These are phyloP conservation scores for Russula olivacea DNA, from an alignment of 768 basidiomycete genomes.

Conservation along the genomic window DNA sequence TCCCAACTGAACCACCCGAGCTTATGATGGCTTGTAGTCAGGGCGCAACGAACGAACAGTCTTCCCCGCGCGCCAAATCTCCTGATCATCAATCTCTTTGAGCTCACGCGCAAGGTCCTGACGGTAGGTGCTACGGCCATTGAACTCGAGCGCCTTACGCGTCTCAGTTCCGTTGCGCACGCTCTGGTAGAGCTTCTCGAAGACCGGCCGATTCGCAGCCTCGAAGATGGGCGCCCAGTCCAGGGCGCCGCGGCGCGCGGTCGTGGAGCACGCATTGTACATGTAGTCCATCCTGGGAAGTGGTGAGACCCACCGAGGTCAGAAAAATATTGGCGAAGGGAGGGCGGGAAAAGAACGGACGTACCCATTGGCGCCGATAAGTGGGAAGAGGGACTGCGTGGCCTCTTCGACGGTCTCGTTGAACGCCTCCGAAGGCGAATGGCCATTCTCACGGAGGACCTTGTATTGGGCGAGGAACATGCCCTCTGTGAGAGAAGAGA, in stretches of 20 bases:
- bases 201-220: slow-evolving; percentile 89
- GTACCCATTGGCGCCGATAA: slow-evolving; percentile 92
- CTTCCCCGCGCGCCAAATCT: slow-evolving; percentile 98
- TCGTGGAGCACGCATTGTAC: slow-evolving; percentile 99
- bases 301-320: background rate
- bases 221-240: slow-evolving; percentile 99
- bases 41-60: slow-evolving; percentile 84
- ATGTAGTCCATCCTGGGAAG: slow-evolving; percentile 90
- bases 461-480: slow-evolving; percentile 99
- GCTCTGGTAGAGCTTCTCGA: slow-evolving; percentile 91
- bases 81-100: slow-evolving; percentile 92
- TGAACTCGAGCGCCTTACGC: slow-evolving; percentile 94
- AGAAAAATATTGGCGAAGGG: too few relatives aligned
- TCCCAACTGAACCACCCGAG: background rate
- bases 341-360: slow-evolving; percentile 26
- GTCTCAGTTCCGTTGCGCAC: slow-evolving; percentile 96
- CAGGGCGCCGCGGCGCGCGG: slow-evolving; percentile 95
- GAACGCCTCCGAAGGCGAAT: slow-evolving; percentile 97
- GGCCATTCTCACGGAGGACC: slow-evolving; percentile 93
- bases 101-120: slow-evolving; percentile 89
- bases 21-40: slow-evolving; percentile 61
- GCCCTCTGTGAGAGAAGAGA: slow-evolving; percentile 54
- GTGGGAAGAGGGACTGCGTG: slow-evolving; percentile 96
- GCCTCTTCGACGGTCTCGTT: slow-evolving; percentile 99
- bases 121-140: slow-evolving; percentile 87